These are phyloP conservation scores for Collybiopsis confluens DNA, from an alignment of 768 basidiomycete genomes.

Conservation along the genomic window DNA sequence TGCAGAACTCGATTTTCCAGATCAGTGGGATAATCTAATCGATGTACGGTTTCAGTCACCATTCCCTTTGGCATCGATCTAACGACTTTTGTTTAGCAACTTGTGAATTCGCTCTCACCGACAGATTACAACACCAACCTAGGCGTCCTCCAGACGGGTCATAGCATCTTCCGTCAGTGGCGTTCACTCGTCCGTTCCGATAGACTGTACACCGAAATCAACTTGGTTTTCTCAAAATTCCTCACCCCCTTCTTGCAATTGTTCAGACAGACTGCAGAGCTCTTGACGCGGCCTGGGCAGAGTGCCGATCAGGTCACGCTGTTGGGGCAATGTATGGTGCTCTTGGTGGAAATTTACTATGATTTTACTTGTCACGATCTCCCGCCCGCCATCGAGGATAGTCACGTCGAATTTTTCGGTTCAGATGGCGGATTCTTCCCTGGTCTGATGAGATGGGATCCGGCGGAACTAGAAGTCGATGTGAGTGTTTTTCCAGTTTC, in stretches of 20 bases:
- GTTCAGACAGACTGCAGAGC: conserved; percentile 62
- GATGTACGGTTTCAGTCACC: conserved; percentile 67
- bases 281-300: conserved; percentile 38
- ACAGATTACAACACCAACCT: conserved; percentile 84
- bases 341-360: conserved; percentile 84
- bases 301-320: conserved; percentile 38
- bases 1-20: conserved; percentile 89
- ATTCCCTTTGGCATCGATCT: not conserved
- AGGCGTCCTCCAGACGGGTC: conserved; percentile 89
- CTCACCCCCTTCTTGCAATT: conserved; percentile 79
- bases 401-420: conserved; percentile 78
- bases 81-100: conserved; percentile 56
- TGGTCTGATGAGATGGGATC: conserved; percentile 78
- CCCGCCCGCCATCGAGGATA: conserved; percentile 90
- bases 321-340: conserved; percentile 70
- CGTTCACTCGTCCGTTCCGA: conserved; percentile 87
- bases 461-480: conserved; percentile 60
- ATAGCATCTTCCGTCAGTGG: conserved; percentile 95
- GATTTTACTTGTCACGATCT: conserved; percentile 95
- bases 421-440: conserved; percentile 69
- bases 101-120: conserved; percentile 75
- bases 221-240: conserved; percentile 82
- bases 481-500: conserved; percentile 38
- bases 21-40: conserved; percentile 82
- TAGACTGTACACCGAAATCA: conserved; percentile 84